Base-by-base conservation (phyloP, 2,329 filamentous ascomycete species). In the Aureobasidium leucospermi region DNA sequence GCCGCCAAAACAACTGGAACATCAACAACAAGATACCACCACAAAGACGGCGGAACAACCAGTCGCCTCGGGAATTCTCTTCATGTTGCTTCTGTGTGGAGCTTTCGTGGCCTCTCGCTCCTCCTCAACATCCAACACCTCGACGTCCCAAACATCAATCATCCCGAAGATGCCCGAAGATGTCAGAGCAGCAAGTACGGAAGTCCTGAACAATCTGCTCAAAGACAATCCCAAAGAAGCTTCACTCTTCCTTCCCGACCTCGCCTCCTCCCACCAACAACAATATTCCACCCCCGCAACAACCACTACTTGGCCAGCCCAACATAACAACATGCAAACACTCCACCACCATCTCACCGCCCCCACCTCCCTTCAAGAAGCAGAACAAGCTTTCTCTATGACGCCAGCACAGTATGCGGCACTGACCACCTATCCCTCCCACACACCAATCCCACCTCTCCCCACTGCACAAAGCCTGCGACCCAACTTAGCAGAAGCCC, bases 1-100 rank as follows among this genome's bases (percentile, higher is more conserved):
- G 19, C 57, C 57, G 10, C 9, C 31, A 1, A 52, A 52, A 19
- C 39, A 28, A 29, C 9, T 19, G 8, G 4, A 13, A 2, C 36
- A 46, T 8, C 42, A 16, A 9, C 16, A 41, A 13, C 31, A 57
- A 23, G 31, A 55, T 5, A 10, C 23, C 10, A 8, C 46, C 3
- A 19, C 10, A 3, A 49, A 23, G 10, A 3, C 9, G 10, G 47
- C 62, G 36, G 79, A 81, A 60, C 77, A 79, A 61, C 81, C 86
- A 62, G 86, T 90, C 66, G 89, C 92, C 68, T 89, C 90, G 55
- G 84, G 90, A 68, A 77, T 97, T 68, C 81, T 97, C 73, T 87
- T 93, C 74, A 96, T 96, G 90, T 88, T 96, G 66, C 88, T 99
- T 70, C 87, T 99, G 58, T 92, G 96, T 65, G 94, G 94, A 70